Evolutionary conservation across 345 rosid genomes (phyloP).

Genomic region (Gossypium anomalum): DNA sequence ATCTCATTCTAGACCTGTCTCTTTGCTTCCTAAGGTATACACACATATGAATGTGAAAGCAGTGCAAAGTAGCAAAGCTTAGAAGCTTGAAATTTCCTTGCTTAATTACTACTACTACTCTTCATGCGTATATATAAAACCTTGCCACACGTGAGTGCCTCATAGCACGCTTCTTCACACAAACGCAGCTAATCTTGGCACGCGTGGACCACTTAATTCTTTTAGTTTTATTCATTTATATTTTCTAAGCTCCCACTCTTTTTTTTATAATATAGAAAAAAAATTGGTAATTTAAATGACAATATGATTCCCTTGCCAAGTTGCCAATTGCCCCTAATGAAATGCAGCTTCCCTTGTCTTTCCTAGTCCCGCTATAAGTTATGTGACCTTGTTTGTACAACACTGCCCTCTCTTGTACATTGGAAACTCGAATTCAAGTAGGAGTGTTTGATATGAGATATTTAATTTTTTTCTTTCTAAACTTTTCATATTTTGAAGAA

Average conservation of each 20-base stretch:
- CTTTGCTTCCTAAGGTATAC: conserved; percentile 14
- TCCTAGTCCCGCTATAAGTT: not conserved
- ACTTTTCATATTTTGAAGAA: too few relatives aligned
- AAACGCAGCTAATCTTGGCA: conserved; percentile 40
- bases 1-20: conserved; percentile 14
- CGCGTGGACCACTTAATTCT: conserved; percentile 43
- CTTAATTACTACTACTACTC: conserved; percentile 14
- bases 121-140: conserved; percentile 40
- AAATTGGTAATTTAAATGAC: not conserved
- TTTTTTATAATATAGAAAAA: not conserved
- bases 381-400: too few relatives aligned
- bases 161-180: conserved; percentile 48
- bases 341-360: not conserved
- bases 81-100: conserved; percentile 3
- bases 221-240: conserved; percentile 6
- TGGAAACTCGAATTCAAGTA: too few relatives aligned
- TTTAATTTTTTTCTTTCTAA: too few relatives aligned
- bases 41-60: conserved; percentile 3
- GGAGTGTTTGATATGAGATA: too few relatives aligned
- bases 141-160: conserved; percentile 55
- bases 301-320: not conserved
- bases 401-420: too few relatives aligned
- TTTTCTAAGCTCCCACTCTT: not conserved
- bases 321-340: not conserved
- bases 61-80: conserved; percentile 18